These are phyloP conservation scores for Ottelia alismoides DNA, from an alignment of 106 monocot species.

Conservation along the genomic window DNA sequence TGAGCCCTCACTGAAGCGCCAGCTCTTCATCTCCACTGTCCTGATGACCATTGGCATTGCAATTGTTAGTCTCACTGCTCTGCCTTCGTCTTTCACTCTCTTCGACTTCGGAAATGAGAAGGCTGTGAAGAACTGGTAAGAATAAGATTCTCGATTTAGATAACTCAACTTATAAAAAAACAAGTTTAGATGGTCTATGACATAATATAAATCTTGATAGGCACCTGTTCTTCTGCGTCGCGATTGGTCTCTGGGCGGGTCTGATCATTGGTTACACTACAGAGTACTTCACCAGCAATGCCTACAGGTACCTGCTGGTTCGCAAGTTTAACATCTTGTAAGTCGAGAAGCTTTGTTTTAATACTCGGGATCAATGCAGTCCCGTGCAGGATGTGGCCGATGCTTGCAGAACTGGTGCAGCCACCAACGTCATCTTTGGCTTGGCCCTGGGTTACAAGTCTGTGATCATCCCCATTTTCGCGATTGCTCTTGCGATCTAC, in stretches of 20 bases:
- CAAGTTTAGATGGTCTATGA: neutral
- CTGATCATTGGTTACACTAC: slow-evolving; percentile 18
- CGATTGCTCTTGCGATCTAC: slow-evolving; percentile 18
- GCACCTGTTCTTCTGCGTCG: slow-evolving; percentile 23
- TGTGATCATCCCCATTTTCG: slow-evolving; percentile 23
- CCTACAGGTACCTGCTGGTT: slow-evolving; percentile 6
- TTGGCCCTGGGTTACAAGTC: slow-evolving; percentile 26
- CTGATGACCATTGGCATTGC: slow-evolving; percentile 82
- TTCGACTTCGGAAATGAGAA: slow-evolving; percentile 55
- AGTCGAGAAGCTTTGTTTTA: neutral
- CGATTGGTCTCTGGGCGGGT: slow-evolving; percentile 18
- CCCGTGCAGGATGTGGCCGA: slow-evolving; percentile 25
- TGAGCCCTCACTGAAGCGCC: slow-evolving; percentile 36
- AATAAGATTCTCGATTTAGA: too few relatives aligned
- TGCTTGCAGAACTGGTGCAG: slow-evolving; percentile 22
- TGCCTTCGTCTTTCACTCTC: slow-evolving; percentile 57
- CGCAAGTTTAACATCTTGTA: neutral
- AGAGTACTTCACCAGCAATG: slow-evolving; percentile 25
- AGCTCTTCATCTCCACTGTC: slow-evolving; percentile 53
- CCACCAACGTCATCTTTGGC: slow-evolving; percentile 24
- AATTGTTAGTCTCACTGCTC: slow-evolving; percentile 36
- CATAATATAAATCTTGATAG: slow-evolving; percentile 1
- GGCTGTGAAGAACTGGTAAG: slow-evolving; percentile 73
- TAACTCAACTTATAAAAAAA: neutral
- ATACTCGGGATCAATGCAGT: too few relatives aligned